Evolutionary conservation across 352 stramenopile species (phyloP), one percentile per base, ranked within the genome.

Genomic region (Phytophthora lateralis): DNA sequence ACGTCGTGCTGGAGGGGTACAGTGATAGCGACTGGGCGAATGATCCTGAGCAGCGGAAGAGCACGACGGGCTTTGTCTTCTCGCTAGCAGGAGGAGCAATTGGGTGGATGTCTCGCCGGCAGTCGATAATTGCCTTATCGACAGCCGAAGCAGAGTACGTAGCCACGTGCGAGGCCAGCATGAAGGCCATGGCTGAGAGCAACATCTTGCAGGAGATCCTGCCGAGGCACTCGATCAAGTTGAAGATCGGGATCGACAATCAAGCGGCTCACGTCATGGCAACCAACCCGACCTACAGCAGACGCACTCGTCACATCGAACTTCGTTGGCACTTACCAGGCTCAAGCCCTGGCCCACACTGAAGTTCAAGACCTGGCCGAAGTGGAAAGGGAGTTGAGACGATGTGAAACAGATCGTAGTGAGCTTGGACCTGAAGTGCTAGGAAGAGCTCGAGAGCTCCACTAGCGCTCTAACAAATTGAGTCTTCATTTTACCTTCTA

Each of bases 21-120:
- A 30, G 27, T 9, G 44, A 55, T 27, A 60, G 49, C 47, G 58
- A 66, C 43, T 64, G 47, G 47, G 47, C 32, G 24, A 55, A 51
- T 20, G 47, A 54, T 38, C 35, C 44, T 2, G 45, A 63, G 3
- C 27, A 39, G 24, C 34, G 45, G 1, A 41, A 52, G 41, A 58
- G 48, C 30, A 59, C 41, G 10, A 65, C 46, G 4, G 39, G 48
- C 6, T 65, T 49, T 5, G 49, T 54, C 2, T 55, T 59, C 10
- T 44, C 41, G 0, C 6, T 65, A 1, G 57, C 57, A 12, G 48
- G 57, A 32, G 57, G 57, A 18, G 26, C 46, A 6, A 41, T 55
- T 4, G 12, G 44, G 0, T 62, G 44, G 44, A 55, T 55, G 44
- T 55, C 45, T 6, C 30, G 44, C n/a, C 21, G 35, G 4, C 37